Conservation (phyloP, 345 rosid species). For the Gossypium bickii region DNA sequence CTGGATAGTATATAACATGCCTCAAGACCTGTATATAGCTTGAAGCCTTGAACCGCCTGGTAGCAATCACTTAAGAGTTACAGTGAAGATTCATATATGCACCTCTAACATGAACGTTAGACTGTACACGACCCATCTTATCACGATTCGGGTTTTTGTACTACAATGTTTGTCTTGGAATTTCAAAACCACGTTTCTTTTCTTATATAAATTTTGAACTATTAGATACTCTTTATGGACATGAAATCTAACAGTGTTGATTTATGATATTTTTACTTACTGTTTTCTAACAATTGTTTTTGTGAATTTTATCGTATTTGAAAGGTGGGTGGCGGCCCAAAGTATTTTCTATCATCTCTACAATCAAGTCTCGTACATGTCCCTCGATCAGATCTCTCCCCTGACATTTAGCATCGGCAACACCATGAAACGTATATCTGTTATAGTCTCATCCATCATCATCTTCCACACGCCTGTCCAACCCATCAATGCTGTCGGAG, state of each 20-base stretch:
- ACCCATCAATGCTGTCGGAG: conserved; percentile 90
- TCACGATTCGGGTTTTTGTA: neutral
- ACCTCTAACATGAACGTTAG: neutral
- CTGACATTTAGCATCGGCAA: conserved; percentile 97
- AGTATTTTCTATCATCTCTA: conserved; percentile 97
- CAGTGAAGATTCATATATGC: neutral
- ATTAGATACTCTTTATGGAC: neutral
- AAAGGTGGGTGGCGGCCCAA: conserved; percentile 96
- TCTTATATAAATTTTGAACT: too few species aligned
- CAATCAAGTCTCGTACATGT: conserved; percentile 98
- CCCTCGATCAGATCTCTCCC: conserved; percentile 91
- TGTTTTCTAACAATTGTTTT: neutral
- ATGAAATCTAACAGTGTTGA: neutral
- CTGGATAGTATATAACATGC: neutral
- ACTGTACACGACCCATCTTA: neutral
- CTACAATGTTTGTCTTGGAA: neutral
- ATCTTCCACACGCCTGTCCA: conserved; percentile 93
- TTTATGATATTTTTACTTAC: neutral
- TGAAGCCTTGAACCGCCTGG: neutral
- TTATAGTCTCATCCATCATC: conserved; percentile 93
- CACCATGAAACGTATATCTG: conserved; percentile 97
- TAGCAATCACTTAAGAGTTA: neutral
- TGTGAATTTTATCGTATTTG: conserved; percentile 16
- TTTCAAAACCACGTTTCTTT: neutral
- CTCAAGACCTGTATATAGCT: neutral